Evolutionary conservation across 805 yeast genomes (phyloP).

Genomic region (Saitoella complicata): DNA sequence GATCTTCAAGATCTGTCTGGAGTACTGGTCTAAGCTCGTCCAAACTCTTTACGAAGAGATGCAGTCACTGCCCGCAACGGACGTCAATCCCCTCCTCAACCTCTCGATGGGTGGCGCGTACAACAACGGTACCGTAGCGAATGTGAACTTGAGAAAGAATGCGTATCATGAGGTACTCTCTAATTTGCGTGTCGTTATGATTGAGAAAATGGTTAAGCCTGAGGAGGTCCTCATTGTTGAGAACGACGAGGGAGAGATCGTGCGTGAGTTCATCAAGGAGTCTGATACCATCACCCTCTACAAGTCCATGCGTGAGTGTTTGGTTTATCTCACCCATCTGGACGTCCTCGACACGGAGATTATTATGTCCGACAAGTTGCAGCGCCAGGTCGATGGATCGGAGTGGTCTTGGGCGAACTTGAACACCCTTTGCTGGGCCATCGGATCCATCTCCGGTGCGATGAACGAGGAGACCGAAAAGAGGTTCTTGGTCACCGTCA

Average conservation of each 20-base stretch:
- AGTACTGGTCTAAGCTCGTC: conserved; percentile 87
- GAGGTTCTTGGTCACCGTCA: conserved; percentile 79
- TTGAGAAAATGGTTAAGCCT: conserved; percentile 95
- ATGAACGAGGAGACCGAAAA: conserved; percentile 98
- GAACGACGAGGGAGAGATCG: conserved; percentile 98
- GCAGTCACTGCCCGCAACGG: conserved; percentile 57
- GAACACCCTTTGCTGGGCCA: conserved; percentile 97
- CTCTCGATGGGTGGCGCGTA: conserved; percentile 61
- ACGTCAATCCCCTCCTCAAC: conserved; percentile 63
- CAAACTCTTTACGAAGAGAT: conserved; percentile 69
- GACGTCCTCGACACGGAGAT: conserved; percentile 87
- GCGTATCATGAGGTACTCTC: conserved; percentile 65
- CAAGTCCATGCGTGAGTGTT: conserved; percentile 87
- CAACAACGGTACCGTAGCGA: conserved; percentile 61
- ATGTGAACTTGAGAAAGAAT: conserved; percentile 73
- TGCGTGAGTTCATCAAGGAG: conserved; percentile 90
- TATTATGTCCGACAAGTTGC: conserved; percentile 82
- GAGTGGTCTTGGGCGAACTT: conserved; percentile 99
- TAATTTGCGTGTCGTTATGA: conserved; percentile 75
- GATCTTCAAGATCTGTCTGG: conserved; percentile 84
- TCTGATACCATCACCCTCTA: conserved; percentile 92
- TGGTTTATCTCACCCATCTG: conserved; percentile 88
- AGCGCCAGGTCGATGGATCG: conserved; percentile 82
- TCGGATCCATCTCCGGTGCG: conserved; percentile 96
- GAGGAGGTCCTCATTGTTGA: conserved; percentile 95